Evolutionary conservation across 2,329 filamentous ascomycete species (phyloP).

Genomic region (Penicillium freii): DNA sequence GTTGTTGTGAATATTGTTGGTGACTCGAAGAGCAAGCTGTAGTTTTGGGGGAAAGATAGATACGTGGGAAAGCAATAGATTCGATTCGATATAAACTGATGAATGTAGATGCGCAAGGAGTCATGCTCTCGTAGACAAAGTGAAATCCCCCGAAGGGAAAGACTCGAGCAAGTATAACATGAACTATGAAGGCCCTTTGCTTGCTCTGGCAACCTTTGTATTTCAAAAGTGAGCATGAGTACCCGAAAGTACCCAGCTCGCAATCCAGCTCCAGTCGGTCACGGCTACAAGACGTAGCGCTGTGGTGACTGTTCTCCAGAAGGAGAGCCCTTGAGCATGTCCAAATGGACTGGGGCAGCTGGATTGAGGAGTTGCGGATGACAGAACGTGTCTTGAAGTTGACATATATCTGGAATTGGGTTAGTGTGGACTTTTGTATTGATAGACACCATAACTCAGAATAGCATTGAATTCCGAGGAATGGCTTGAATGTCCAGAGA

Average conservation of each 20-base stretch:
- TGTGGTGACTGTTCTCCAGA: constrained; percentile 37
- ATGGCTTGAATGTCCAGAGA: neutral
- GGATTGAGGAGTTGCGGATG: constrained; percentile 34
- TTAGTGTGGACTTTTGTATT: neutral
- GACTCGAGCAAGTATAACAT: constrained; percentile 38
- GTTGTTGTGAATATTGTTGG: constrained; percentile 85
- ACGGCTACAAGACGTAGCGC: constrained; percentile 44
- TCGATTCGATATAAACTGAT: constrained; percentile 7
- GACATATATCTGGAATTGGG: neutral
- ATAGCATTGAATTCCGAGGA: constrained; percentile 4
- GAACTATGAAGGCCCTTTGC: constrained; percentile 49
- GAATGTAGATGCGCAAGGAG: constrained; percentile 47
- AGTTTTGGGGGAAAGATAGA: constrained; percentile 1
- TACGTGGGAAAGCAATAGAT: neutral
- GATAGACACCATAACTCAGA: neutral
- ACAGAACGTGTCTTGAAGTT: constrained; percentile 1
- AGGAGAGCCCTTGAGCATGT: constrained; percentile 31
- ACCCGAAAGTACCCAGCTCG: constrained; percentile 19
- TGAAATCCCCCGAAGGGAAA: constrained; percentile 13
- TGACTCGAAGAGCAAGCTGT: constrained; percentile 50
- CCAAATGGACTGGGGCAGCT: constrained; percentile 34
- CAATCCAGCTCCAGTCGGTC: constrained; percentile 43
- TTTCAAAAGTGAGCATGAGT: constrained; percentile 8
- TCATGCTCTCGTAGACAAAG: constrained; percentile 44
- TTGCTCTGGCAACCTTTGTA: constrained; percentile 40